A percentile compares a stretch with the other conserved stretches of the same genome.
These are phyloP conservation scores for Diplodia sapinea DNA, from an alignment of 2,329 filamentous ascomycete species.

Conservation along the genomic window DNA sequence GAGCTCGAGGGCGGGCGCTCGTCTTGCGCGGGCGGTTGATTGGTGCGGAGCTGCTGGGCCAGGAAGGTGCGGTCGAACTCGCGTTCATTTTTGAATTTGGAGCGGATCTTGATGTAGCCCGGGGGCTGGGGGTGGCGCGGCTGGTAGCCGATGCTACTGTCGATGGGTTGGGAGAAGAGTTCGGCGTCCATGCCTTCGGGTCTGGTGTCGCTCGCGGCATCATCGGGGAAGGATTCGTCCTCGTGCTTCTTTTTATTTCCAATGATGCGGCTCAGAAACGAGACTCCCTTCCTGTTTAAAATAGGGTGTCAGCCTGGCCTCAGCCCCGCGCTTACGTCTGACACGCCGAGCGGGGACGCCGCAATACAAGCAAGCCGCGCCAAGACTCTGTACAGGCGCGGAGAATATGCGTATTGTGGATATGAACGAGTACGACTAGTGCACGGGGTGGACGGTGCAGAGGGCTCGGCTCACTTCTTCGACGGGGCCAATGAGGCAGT, in stretches of 20 bases:
- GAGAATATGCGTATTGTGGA: slow-evolving; percentile 6
- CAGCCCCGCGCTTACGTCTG: slow-evolving; percentile 31
- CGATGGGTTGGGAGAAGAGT: slow-evolving; percentile 78
- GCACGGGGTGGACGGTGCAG: slow-evolving; percentile 20
- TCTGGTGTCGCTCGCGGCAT: slow-evolving; percentile 61
- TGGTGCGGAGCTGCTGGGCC: slow-evolving; percentile 83
- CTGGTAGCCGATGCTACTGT: slow-evolving; percentile 71
- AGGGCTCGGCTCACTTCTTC: slow-evolving; percentile 42
- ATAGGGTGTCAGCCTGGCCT: slow-evolving; percentile 28
- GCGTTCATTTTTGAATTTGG: slow-evolving; percentile 78
- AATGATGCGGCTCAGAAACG: slow-evolving; percentile 88
- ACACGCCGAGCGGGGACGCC: slow-evolving; percentile 18
- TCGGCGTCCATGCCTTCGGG: slow-evolving; percentile 82
- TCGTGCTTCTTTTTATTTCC: slow-evolving; percentile 71
- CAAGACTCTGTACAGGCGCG: slow-evolving; percentile 2
- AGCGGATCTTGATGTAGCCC: slow-evolving; percentile 84
- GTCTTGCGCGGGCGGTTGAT: slow-evolving; percentile 44
- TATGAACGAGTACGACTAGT: slow-evolving; percentile 5
- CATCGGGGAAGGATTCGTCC: slow-evolving; percentile 39
- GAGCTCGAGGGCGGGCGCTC: slow-evolving; percentile 36
- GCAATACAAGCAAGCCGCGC: slow-evolving; percentile 25
- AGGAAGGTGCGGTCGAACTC: slow-evolving; percentile 90
- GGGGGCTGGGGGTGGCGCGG: slow-evolving; percentile 88
- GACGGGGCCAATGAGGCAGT: slow-evolving; percentile 18
- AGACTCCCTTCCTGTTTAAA: slow-evolving; percentile 74